Evolutionary conservation across 148 eudicot genomes (phyloP).

Genomic region (Vaccinium darrowii): DNA sequence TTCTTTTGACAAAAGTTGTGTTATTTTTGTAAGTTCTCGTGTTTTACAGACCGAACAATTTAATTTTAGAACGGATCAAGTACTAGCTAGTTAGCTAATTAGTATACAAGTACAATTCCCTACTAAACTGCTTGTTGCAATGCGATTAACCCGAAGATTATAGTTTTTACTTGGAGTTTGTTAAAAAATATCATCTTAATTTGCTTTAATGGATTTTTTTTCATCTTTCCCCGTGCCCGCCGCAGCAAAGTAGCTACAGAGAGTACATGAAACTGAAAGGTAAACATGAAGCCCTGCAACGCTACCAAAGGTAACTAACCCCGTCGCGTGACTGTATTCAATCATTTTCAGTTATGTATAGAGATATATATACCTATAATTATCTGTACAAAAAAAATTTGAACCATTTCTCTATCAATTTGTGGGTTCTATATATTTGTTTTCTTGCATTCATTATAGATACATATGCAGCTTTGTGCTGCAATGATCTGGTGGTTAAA

Average conservation of each 20-base stretch:
- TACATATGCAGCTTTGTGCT: not conserved
- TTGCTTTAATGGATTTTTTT: not conserved
- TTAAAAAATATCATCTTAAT: not conserved
- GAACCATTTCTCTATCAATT: too few species aligned
- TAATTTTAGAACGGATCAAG: too few species aligned
- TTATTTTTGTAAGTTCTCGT: too few species aligned
- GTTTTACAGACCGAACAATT: too few species aligned
- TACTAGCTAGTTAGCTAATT: too few species aligned
- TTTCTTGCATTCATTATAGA: not conserved
- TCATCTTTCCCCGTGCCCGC: not conserved
- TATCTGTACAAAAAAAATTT: too few species aligned
- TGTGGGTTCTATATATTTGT: not conserved
- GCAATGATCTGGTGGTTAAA: not conserved
- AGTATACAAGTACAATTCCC: too few species aligned
- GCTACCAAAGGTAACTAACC: conserved; percentile 61
- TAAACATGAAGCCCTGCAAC: conserved; percentile 72
- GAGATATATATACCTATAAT: too few species aligned
- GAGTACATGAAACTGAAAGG: conserved; percentile 77
- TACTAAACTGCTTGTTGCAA: not conserved
- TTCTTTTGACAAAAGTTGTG: too few species aligned
- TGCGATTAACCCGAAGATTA: not conserved
- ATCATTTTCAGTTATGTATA: too few species aligned
- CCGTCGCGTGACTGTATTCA: not conserved
- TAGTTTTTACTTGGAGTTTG: not conserved
- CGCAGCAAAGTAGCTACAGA: conserved; percentile 68